Evolutionary conservation across 2,329 filamentous ascomycete genomes (phyloP), one percentile per base, ranked within the genome.

Genomic region (Trichoderma endophyticum): DNA sequence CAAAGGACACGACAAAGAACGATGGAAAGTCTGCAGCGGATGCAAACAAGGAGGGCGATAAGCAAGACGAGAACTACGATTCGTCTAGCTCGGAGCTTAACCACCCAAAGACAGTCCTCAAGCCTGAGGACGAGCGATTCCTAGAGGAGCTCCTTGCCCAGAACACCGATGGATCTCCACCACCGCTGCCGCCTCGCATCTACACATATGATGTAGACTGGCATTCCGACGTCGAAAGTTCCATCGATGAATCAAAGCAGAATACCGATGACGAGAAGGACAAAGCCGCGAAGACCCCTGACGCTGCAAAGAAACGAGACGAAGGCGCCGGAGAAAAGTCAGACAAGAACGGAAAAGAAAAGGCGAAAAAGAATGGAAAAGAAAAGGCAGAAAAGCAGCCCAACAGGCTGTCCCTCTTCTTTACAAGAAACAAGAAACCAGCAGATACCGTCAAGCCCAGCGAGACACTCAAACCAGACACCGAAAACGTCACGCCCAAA

Each of bases 51-150:
- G 56, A 43, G 7, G 43, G 48, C 6, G 66, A 12, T 7, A 63
- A 59, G 36, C 71, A 73, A 28, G 71, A 67, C 2, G 67, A 73
- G 18, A 73, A 56, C 11, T 78, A 75, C 30, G 72, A 61, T 60
- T 76, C 79, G 62, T 77, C 78, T 18, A 78, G 77, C 65, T 78
- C 79, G 7, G 72, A 78, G 9, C 73, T 74, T 6, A 68, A 74
- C 4, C 75, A 74, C 4, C 62, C 74, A n/a, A 79, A 79, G 61
- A 86, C 86, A 1, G 81, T 91, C 34, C 83, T 91, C 59, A 82
- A 86, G 73, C 81, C 82, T 57, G 87, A 88, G 51, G 88, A 91
- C 78, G 87, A 90, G 79, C 79, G 81, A 21, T 91, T 90, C 79
- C 83, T 91, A 60, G 83, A 86, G 77, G 83, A 83, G 48, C 83